phyloP scores from a whole-genome alignment of 352 stramenopile species.

The Globisporangium lucens region DNA sequence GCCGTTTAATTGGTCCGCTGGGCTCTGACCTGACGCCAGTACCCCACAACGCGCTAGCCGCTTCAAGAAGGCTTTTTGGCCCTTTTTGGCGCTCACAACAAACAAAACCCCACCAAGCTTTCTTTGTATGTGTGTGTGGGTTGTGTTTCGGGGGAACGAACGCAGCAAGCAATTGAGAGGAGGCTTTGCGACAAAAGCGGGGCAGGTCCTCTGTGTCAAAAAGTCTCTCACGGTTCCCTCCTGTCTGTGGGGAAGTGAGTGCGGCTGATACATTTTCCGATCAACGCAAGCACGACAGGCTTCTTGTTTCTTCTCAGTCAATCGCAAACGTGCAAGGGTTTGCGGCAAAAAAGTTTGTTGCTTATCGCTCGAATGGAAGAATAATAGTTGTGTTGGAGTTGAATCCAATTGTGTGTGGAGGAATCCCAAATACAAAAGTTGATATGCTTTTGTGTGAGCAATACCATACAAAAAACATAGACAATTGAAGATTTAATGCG shows the following conservation, averaged over 20 bases:
- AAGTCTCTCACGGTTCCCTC: no score
- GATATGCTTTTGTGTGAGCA: no score
- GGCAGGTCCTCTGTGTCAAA: neutral
- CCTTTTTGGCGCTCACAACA: neutral
- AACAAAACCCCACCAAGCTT: neutral
- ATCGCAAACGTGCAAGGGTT: neutral
- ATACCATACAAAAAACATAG: neutral
- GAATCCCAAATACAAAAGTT: no score
- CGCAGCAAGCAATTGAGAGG: neutral
- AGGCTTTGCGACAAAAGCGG: neutral
- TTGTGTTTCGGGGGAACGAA: neutral
- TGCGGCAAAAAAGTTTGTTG: neutral
- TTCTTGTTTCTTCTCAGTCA: no score
- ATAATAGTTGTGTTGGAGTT: neutral
- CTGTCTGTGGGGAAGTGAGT: neutral
- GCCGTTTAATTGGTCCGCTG: neutral
- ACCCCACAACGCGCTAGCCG: neutral
- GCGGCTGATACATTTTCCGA: neutral
- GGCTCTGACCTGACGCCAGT: neutral
- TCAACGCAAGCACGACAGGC: neutral
- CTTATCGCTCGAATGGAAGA: neutral
- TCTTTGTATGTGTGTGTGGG: neutral
- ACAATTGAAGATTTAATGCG: neutral
- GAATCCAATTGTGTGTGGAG: neutral
- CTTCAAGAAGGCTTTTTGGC: neutral